Conservation (phyloP, 768 basidiomycete genomes). For the Suillus occidentalis region DNA sequence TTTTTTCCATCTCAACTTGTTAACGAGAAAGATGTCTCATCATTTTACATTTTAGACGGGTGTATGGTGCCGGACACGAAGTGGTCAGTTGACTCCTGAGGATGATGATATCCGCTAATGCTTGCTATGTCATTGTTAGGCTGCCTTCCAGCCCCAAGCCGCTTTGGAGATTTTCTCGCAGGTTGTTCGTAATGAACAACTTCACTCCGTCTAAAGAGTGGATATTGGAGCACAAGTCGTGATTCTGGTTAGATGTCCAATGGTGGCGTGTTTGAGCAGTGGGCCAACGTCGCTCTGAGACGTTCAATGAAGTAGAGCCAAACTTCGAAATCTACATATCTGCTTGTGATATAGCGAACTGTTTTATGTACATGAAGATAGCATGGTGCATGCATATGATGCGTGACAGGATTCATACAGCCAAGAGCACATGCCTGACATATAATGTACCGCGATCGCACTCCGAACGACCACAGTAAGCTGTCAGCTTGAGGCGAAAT, state of each 20-base stretch:
- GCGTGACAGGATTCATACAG: not conserved
- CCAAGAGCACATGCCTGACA: not conserved
- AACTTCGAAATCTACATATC: too few relatives aligned
- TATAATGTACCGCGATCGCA: not conserved
- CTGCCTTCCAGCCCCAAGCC: constrained; percentile 61
- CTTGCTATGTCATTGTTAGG: constrained; percentile 32
- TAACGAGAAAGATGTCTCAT: not conserved
- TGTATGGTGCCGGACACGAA: constrained; percentile 62
- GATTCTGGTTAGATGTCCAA: not conserved
- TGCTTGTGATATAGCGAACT: not conserved
- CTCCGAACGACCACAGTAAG: not conserved
- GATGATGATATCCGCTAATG: not conserved
- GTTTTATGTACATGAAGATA: not conserved
- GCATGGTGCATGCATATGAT: not conserved
- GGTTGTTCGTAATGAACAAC: constrained; percentile 47
- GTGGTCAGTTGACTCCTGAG: constrained; percentile 44
- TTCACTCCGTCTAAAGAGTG: constrained; percentile 47
- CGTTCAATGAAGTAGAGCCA: not conserved
- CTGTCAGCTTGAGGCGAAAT: not conserved
- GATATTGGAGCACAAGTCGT: not conserved
- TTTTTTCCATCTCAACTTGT: not conserved
- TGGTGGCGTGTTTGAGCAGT: not conserved
- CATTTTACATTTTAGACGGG: constrained; percentile 37
- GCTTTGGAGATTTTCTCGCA: constrained; percentile 61
- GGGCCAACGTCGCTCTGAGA: not conserved